phyloP scores from a whole-genome alignment of 495 filamentous ascomycete species.

The Jackrogersella minutella region DNA sequence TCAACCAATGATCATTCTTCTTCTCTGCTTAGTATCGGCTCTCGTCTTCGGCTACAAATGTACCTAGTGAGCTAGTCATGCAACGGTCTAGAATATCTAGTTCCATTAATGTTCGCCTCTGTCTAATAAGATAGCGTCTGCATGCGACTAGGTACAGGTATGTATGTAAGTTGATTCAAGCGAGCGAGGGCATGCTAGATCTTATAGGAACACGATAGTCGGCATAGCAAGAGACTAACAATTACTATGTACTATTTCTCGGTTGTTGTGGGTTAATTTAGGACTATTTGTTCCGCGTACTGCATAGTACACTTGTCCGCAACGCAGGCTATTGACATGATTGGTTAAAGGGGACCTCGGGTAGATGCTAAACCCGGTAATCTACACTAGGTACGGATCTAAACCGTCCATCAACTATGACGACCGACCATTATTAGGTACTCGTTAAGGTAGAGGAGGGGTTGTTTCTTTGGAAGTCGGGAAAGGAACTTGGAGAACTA shows the following conservation, averaged over 20 bases:
- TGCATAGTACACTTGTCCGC: background rate
- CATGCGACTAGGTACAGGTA: background rate
- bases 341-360: conserved; percentile 23
- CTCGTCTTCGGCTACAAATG: background rate
- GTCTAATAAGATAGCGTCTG: conserved; percentile 3
- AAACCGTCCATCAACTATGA: conserved; percentile 13
- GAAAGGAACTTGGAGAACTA: conserved; percentile 1
- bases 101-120: no score
- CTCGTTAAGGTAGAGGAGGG: background rate
- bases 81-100: background rate
- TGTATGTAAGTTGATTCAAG: background rate
- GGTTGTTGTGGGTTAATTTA: conserved; percentile 9
- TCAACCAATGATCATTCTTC: background rate
- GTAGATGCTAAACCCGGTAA: conserved; percentile 17
- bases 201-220: background rate
- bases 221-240: background rate
- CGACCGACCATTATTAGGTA: conserved; percentile 2
- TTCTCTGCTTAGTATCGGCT: background rate
- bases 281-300: background rate
- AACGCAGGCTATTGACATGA: background rate
- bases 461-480: background rate
- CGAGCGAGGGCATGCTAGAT: background rate
- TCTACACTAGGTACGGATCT: background rate
- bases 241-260: background rate
- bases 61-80: conserved; percentile 2